phyloP scores from a whole-genome alignment of 2,329 filamentous ascomycete genomes.

The Nannizziopsis arthrosporioides region DNA sequence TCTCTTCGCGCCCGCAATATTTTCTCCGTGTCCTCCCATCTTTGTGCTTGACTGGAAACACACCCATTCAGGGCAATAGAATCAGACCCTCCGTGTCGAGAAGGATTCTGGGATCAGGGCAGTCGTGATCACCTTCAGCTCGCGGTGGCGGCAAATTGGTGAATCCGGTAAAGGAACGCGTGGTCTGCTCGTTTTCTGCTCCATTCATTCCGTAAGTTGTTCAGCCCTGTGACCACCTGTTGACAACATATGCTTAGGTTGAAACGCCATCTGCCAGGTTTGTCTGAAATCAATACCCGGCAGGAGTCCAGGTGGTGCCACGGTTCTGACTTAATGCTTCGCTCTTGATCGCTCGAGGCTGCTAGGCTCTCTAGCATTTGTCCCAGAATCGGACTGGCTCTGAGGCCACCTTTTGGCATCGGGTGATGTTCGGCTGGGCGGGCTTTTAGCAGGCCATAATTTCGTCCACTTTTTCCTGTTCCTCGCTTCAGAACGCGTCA shows the following conservation, averaged over 20 bases:
- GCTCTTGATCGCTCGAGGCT: no score
- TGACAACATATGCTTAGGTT: background rate
- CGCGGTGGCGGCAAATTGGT: background rate
- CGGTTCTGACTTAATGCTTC: no score
- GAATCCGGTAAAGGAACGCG: slow-evolving; percentile 1
- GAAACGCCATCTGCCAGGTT: background rate
- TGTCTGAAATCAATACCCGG: slow-evolving; percentile 2
- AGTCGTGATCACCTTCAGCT: background rate
- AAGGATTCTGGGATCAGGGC: background rate
- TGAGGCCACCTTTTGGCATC: no score
- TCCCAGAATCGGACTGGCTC: no score
- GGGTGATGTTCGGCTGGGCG: no score
- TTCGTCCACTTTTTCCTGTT: background rate
- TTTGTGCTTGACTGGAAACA: background rate
- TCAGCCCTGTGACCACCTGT: slow-evolving; percentile 4
- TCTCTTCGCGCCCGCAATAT: background rate
- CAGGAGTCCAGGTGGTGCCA: background rate
- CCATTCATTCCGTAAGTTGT: background rate
- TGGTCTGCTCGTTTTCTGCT: background rate
- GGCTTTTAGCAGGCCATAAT: background rate
- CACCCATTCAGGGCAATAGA: no score
- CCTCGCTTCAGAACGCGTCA: background rate
- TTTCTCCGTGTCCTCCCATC: background rate
- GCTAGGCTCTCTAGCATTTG: no score
- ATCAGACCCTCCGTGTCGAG: background rate